Base-by-base conservation (phyloP, 805 yeast genomes). In the Metschnikowia hibisci region DNA sequence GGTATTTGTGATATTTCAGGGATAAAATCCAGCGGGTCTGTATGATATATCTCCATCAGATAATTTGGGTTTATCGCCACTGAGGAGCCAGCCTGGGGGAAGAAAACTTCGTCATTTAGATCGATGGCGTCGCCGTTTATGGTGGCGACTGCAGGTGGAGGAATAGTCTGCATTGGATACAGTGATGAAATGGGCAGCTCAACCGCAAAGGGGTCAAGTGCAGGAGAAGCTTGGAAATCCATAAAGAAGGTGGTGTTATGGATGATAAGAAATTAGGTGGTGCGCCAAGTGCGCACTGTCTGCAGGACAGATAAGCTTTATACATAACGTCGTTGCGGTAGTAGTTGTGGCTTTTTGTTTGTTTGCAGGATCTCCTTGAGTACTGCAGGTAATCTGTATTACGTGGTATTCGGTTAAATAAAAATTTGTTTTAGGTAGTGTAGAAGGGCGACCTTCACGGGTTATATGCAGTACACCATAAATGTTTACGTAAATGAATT, bases 41-140 rank as follows among this genome's bases (percentile, higher is more conserved):
- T 15, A 20, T 30, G 40, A 22, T 37, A 37, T 27, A 30, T 26
- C 14, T 37, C 40, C 40, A 37, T 28, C 25, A 37, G 33, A 28
- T 37, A 37, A 20, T 23, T 36, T 30, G 41, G 20, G 27, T 13
- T 28, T 13, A 23, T 29, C 9, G 30, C 10, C 26, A 29, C 23
- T 8, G 41, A 26, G 11, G 33, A 28, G 14, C 23, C 31, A 7
- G 28, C 11, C 7, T 34, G 43, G n/a, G 44, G 50, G 48, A 58
- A 56, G 42, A 58, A 58, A 8, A 58, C 47, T 43, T 58, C 63
- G 43, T 58, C 63, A 42, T 58, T 58, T 20, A 58, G 42, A 42
- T 54, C 58, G 26, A 58, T 40, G 16, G 56, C 50, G 36, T 56
- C 60, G 13, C 42, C 35, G 42, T 44, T 44, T 32, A 47, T 41